phyloP scores from a whole-genome alignment of 2,329 filamentous ascomycete species.

The Cytospora mali region DNA sequence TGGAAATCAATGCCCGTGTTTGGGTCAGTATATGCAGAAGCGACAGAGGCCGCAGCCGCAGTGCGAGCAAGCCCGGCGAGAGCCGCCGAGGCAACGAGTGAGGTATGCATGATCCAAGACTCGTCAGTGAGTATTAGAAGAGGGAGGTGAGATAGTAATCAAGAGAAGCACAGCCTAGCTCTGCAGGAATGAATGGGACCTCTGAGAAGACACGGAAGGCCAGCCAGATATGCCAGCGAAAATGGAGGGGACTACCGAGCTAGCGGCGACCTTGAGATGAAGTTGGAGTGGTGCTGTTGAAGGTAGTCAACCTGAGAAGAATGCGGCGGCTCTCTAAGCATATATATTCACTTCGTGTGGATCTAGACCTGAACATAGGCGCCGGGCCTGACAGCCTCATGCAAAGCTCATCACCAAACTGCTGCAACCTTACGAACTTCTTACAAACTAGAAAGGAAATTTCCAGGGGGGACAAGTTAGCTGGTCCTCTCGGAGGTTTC shows the following conservation, averaged over 20 bases:
- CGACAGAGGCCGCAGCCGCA: slow-evolving; percentile 31
- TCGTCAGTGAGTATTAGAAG: not conserved
- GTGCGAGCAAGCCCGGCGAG: slow-evolving; percentile 32
- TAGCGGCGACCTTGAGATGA: slow-evolving; percentile 16
- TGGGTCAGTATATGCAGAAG: slow-evolving; percentile 40
- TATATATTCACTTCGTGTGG: not conserved
- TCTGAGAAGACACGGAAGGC: slow-evolving; percentile 5
- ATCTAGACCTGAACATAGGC: not conserved
- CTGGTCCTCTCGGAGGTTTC: not conserved
- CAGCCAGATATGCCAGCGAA: slow-evolving; percentile 3
- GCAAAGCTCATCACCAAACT: not conserved
- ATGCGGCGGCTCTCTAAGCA: not conserved
- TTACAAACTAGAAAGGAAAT: not conserved
- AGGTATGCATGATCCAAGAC: slow-evolving; percentile 25
- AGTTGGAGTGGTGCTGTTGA: slow-evolving; percentile 3
- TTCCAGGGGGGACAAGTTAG: not conserved
- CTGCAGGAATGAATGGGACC: slow-evolving; percentile 7
- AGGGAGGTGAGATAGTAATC: slow-evolving; percentile 1
- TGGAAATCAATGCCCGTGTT: slow-evolving; percentile 46
- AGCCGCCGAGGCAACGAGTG: slow-evolving; percentile 23
- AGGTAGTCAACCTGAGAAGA: not conserved
- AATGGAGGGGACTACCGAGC: slow-evolving; percentile 9
- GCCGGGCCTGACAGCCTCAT: not conserved
- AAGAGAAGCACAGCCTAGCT: slow-evolving; percentile 18
- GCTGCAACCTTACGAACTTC: not conserved